Base-by-base conservation (phyloP, 1,139 yeast genomes). In the Meyerozyma guilliermondii region DNA sequence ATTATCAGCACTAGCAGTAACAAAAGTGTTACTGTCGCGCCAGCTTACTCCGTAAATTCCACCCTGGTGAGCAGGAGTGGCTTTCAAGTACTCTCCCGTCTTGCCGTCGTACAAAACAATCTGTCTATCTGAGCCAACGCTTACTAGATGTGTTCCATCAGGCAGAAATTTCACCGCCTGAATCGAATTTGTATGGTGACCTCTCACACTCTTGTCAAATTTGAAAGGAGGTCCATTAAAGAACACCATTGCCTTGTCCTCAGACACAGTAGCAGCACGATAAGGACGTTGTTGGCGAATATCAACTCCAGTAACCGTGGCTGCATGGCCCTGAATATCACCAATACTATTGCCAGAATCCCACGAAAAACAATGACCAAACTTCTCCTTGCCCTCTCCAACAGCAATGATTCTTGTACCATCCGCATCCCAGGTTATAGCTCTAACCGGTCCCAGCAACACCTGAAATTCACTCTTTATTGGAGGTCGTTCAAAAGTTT, bases 261-360 rank as follows among this genome's bases (percentile, higher is more conserved):
- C 96, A 42, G 95, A 80, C 5, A 85, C 97, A 3, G 98, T 89
- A 13, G 88, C 95, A 1, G 97, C 96, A 46, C 97, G 72, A 68
- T 86, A 88, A 3, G 98, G 98, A 60, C 98, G 77, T 46, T 78
- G 81, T n/a, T 91, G 87, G 56, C 85, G 84, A 51, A 92, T 83
- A 43, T 86, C 81, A 10, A 88, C 96, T 0, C 94, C 87, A 57
- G 86, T 88, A 58, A 91, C 80, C 35, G 80, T 78, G 34, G 86
- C 81, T n/a, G 95, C 78, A 60, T 92, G 98, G 26, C 98, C 99
- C 44, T 89, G 83, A 52, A 94, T 84, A 60, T 92, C 98, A 42
- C 98, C 99, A 38, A 92, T 83, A 9, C 96, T 80, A 63, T 92
- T 92, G 44, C 98, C 98, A 1, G 95, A 77, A 59, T 92, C 99